Evolutionary conservation across 345 rosid genomes (phyloP).

Genomic region (Laguncularia racemosa): DNA sequence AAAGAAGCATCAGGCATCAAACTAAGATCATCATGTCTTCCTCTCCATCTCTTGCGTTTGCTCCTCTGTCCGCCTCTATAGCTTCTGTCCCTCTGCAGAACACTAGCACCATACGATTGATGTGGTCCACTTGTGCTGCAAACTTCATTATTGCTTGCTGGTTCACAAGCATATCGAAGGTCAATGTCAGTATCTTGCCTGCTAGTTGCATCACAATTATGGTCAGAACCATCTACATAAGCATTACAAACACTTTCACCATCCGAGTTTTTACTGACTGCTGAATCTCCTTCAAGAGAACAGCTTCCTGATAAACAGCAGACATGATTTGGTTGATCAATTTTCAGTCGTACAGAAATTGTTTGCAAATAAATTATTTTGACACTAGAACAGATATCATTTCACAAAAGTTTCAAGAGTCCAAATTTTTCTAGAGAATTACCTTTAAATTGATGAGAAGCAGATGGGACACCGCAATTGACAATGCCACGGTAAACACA

Average conservation of each 20-base stretch:
- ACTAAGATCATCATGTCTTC: constrained; percentile 57
- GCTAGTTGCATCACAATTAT: constrained; percentile 34
- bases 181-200: constrained; percentile 45
- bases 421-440: background rate
- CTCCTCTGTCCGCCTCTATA: constrained; percentile 52
- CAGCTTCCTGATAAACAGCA: constrained; percentile 35
- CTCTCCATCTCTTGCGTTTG: constrained; percentile 93
- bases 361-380: constrained; percentile 22
- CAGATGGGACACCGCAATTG: constrained; percentile 29
- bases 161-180: constrained; percentile 46
- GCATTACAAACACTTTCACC: constrained; percentile 33
- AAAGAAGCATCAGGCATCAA: constrained; percentile 30
- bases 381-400: too few species aligned
- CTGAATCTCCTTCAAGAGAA: constrained; percentile 47
- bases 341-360: constrained; percentile 28
- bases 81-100: constrained; percentile 39
- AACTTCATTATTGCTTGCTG: constrained; percentile 41
- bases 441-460: constrained; percentile 31
- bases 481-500: constrained; percentile 91
- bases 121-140: constrained; percentile 83
- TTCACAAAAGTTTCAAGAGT: background rate
- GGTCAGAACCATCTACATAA: constrained; percentile 32
- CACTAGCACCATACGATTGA: constrained; percentile 35
- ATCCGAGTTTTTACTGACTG: constrained; percentile 43
- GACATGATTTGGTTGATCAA: constrained; percentile 31